These are phyloP conservation scores for Paraconiothyrium sp. DNA, from an alignment of 2,329 filamentous ascomycete species.

Conservation along the genomic window DNA sequence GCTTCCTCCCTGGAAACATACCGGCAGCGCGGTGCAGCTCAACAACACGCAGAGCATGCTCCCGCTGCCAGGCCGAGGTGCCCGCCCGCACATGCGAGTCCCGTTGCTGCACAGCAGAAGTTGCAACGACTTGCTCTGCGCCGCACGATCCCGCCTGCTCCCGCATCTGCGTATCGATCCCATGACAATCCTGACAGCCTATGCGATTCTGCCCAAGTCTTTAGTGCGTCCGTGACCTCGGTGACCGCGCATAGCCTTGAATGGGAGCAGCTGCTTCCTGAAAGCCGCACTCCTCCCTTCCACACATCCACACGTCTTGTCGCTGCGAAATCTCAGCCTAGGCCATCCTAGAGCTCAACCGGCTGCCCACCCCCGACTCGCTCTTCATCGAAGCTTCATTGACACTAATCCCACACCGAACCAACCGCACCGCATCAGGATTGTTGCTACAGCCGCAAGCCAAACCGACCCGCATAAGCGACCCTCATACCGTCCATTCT, in stretches of 20 bases:
- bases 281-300: not conserved
- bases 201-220: not conserved
- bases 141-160: not conserved
- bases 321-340: not conserved
- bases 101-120: not conserved
- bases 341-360: not conserved
- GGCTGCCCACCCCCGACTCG: not conserved
- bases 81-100: not conserved
- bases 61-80: slow-evolving; percentile 13
- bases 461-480: not conserved
- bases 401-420: not conserved
- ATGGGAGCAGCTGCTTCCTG: slow-evolving; percentile 2
- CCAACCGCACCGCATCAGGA: not conserved
- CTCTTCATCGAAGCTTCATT: not conserved
- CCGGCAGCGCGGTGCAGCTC: slow-evolving; percentile 14
- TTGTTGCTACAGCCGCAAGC: not conserved
- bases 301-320: not conserved
- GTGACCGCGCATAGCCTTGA: slow-evolving; percentile 21
- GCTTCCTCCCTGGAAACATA: not conserved
- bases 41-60: slow-evolving; percentile 14
- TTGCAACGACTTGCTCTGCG: not conserved
- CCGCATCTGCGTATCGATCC: slow-evolving; percentile 9
- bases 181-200: slow-evolving; percentile 14
- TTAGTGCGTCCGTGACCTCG: slow-evolving; percentile 16
- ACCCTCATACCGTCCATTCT: not conserved